These are phyloP conservation scores for Geranium brycei DNA, from an alignment of 345 rosid species.

Conservation along the genomic window DNA sequence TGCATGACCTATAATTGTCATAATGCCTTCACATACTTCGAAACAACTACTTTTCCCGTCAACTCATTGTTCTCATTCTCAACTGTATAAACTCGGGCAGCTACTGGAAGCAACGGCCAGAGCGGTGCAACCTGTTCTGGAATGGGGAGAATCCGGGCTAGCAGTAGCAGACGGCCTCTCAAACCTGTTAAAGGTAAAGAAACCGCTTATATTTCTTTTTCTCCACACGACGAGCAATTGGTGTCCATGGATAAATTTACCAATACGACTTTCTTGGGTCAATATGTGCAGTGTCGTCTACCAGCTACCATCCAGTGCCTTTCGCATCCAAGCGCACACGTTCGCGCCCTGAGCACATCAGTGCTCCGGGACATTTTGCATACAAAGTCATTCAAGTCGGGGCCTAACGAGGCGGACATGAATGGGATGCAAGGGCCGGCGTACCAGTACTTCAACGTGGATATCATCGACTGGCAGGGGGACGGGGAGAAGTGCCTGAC, in stretches of 20 bases:
- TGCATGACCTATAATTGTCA: too few species aligned
- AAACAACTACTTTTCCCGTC: too few species aligned
- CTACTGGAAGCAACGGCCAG: conserved; percentile 92
- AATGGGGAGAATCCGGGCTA: conserved; percentile 83
- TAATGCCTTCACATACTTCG: too few species aligned
- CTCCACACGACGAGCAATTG: background rate
- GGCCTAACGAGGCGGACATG: conserved; percentile 26
- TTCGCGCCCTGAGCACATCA: conserved; percentile 77
- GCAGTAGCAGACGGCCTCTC: conserved; percentile 87
- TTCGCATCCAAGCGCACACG: conserved; percentile 90
- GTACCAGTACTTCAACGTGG: conserved; percentile 37
- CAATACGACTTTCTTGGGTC: too few species aligned
- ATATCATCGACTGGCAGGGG: conserved; percentile 58
- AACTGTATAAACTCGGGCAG: conserved; percentile 21
- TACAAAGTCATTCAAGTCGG: conserved; percentile 28
- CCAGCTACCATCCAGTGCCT: conserved; percentile 75
- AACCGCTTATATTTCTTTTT: background rate
- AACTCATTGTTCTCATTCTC: too few species aligned
- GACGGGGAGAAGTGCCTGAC: conserved; percentile 65
- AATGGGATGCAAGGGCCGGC: conserved; percentile 39
- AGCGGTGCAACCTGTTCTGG: conserved; percentile 66
- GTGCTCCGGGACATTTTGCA: conserved; percentile 65
- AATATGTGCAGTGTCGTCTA: conserved; percentile 68
- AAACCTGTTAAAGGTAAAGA: conserved; percentile 67
- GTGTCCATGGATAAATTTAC: too few species aligned